Percentiles rank a stretch among this genome's conserved stretches.
Conservation (phyloP, 331 rosid genomes). For the Acacia concinna region DNA sequence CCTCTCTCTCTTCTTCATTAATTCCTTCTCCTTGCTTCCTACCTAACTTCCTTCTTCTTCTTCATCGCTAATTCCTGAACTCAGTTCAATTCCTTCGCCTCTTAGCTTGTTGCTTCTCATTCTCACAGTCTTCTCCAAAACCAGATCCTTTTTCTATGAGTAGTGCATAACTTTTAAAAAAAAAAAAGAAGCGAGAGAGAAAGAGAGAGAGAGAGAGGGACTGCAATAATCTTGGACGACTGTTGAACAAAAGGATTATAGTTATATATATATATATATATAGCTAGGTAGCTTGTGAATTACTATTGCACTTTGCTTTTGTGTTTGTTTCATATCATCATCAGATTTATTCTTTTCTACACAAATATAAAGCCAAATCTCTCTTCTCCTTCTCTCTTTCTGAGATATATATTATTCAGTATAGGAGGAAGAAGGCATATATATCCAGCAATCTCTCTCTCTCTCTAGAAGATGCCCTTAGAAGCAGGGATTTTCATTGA, state of each 20-base stretch:
- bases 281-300: not conserved
- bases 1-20: not conserved
- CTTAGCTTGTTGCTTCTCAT: not conserved
- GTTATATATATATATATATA: too few relatives aligned
- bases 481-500: conserved; percentile 78
- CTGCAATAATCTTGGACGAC: not conserved
- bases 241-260: not conserved
- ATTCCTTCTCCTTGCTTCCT: not conserved
- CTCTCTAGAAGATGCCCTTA: conserved; percentile 70
- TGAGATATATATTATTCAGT: conserved; percentile 8
- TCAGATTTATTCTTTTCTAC: conserved; percentile 7
- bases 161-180: not conserved
- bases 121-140: not conserved
- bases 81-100: too few relatives aligned
- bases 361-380: not conserved
- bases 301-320: conserved; percentile 26
- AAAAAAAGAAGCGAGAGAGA: not conserved
- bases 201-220: not conserved
- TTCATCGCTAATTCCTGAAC: not conserved
- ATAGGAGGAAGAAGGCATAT: not conserved
- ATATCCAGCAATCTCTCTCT: too few relatives aligned
- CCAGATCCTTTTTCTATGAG: not conserved
- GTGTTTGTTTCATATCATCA: conserved; percentile 8
- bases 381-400: not conserved
- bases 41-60: not conserved